These are phyloP conservation scores for Komagataella pastoris DNA, from an alignment of 805 yeast genomes.

Conservation along the genomic window DNA sequence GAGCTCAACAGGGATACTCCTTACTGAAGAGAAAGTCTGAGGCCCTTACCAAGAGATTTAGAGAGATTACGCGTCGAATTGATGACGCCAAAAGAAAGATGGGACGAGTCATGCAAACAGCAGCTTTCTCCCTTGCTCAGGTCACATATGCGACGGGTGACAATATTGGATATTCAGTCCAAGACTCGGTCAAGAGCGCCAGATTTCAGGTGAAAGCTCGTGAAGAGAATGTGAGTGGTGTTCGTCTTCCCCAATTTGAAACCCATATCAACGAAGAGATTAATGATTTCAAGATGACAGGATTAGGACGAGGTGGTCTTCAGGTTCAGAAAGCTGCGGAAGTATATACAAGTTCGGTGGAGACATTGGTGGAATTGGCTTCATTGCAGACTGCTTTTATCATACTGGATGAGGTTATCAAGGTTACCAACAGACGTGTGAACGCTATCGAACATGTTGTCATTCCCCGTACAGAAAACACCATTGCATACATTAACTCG, in stretches of 20 bases:
- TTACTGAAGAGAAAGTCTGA: slow-evolving; percentile 90
- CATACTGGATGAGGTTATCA: slow-evolving; percentile 92
- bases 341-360: slow-evolving; percentile 93
- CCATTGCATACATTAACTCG: slow-evolving; percentile 81
- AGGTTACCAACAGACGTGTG: slow-evolving; percentile 95
- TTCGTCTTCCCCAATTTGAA: slow-evolving; percentile 84
- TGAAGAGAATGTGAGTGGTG: slow-evolving; percentile 96
- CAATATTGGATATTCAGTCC: slow-evolving; percentile 89
- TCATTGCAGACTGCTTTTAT: slow-evolving; percentile 95
- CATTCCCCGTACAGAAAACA: slow-evolving; percentile 94
- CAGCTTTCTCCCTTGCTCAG: slow-evolving; percentile 94
- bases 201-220: slow-evolving; percentile 83
- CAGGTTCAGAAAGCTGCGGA: slow-evolving; percentile 90
- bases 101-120: slow-evolving; percentile 98
- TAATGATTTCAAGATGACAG: slow-evolving; percentile 92
- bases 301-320: slow-evolving; percentile 97
- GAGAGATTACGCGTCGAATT: slow-evolving; percentile 89
- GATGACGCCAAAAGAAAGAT: slow-evolving; percentile 93
- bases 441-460: slow-evolving; percentile 97
- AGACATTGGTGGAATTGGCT: slow-evolving; percentile 89
- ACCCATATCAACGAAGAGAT: slow-evolving; percentile 70
- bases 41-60: slow-evolving; percentile 89
- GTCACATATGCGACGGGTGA: slow-evolving; percentile 97
- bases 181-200: slow-evolving; percentile 84
- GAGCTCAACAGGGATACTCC: slow-evolving; percentile 95